Evolutionary conservation across 495 filamentous ascomycete species (phyloP), one percentile per base, ranked within the genome.

Genomic region (Penicillium lagena): DNA sequence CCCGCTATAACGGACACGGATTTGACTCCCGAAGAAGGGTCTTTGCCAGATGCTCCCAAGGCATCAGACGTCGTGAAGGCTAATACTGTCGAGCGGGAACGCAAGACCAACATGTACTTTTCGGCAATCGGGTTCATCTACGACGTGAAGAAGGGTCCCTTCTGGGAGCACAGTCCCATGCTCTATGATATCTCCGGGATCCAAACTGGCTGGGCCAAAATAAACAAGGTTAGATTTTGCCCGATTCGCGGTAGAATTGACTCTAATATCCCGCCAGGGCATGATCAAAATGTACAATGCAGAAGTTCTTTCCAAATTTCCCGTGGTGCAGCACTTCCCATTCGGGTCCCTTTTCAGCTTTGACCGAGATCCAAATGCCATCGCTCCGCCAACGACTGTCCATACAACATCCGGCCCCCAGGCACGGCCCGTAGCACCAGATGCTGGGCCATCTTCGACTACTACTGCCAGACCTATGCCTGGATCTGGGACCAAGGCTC

Each of bases 111-210:
- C 62, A 78, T 99, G 72, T 99, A 99, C 63, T 99, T 96, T 71
- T 84, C 83, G n/a, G 94, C 93, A n/a, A 78, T 99, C 49, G 90
- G 88, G 8, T 99, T 99, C 68, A 96, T 99, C 57, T 85, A 96
- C 60, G 94, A 97, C 67, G 93, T 99, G 40, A 99, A 99, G 62
- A 89, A 72, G 42, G 93, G 93, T 0, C 93, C 94, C 1, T 99
- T 99, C 64, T 97, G 93, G 94, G 93, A 97, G 54, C 93, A 99
- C 57, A 94, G 87, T 46, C 94, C 89, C 2, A 90, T 95, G 58
- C 73, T 99, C 12, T 99, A 82, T 58, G 94, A 99, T 65, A 90
- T 99, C 29, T 91, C 86, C 5, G 93, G 93, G 12, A 81, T 99
- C 45, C 79, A 75, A 45, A 78, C 85, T 42, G 94, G 93, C 29